phyloP scores from a whole-genome alignment of 768 basidiomycete species.

The Suillus americanus region DNA sequence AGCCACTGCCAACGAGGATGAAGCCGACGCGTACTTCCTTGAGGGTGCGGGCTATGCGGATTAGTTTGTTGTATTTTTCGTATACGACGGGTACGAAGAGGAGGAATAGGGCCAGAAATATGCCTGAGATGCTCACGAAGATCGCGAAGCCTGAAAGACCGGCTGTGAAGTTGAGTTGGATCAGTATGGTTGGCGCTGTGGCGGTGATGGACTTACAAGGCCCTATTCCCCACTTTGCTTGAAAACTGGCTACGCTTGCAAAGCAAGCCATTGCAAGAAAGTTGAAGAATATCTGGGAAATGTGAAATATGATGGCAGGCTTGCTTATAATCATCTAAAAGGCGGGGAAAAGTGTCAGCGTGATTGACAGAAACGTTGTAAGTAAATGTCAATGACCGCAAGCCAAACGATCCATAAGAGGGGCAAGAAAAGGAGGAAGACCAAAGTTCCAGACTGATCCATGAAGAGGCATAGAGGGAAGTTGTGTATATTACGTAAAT shows the following conservation, averaged over 20 bases:
- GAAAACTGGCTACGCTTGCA: slow-evolving; percentile 85
- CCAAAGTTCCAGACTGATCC: slow-evolving; percentile 48
- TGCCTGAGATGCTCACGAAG: slow-evolving; percentile 71
- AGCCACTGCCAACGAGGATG: slow-evolving; percentile 75
- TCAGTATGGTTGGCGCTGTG: slow-evolving; percentile 8
- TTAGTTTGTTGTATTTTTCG: slow-evolving; percentile 83
- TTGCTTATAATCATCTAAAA: slow-evolving; percentile 85
- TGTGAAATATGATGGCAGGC: slow-evolving; percentile 73
- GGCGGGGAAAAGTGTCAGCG: slow-evolving; percentile 17
- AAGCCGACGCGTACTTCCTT: slow-evolving; percentile 82
- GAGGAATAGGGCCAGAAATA: slow-evolving; percentile 74
- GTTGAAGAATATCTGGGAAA: slow-evolving; percentile 86
- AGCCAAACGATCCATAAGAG: slow-evolving; percentile 65
- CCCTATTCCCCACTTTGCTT: slow-evolving; percentile 79
- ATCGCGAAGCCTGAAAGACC: slow-evolving; percentile 85
- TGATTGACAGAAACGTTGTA: slow-evolving; percentile 10
- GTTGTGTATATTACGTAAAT: slow-evolving; percentile 32
- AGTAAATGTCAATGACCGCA: slow-evolving; percentile 48
- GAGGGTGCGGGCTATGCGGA: slow-evolving; percentile 74
- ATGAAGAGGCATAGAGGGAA: slow-evolving; percentile 33
- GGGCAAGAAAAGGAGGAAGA: slow-evolving; percentile 67
- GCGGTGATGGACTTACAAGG: slow-evolving; percentile 63
- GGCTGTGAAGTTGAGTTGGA: slow-evolving; percentile 45
- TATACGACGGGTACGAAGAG: slow-evolving; percentile 76
- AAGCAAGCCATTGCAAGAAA: slow-evolving; percentile 92